phyloP scores from a whole-genome alignment of 2,329 filamentous ascomycete genomes.

The Sporothrix luriei region DNA sequence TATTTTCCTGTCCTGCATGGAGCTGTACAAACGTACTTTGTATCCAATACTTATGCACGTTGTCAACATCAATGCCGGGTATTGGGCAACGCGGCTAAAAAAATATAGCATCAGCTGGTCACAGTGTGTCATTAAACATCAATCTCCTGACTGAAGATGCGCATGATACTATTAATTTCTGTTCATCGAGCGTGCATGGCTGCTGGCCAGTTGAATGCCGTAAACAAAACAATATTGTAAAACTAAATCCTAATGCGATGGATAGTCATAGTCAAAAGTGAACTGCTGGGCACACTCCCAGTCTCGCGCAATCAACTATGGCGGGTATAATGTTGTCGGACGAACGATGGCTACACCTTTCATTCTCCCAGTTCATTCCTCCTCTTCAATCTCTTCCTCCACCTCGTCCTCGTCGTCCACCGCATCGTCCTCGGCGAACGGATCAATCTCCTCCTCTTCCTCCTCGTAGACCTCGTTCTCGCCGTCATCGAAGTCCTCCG shows the following conservation, averaged over 20 bases:
- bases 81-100: neutral
- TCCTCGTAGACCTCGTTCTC: conserved; percentile 33
- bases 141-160: neutral
- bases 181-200: no score
- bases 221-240: neutral
- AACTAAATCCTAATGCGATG: no score
- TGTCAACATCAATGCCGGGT: conserved; percentile 3
- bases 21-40: no score
- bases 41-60: conserved; percentile 18
- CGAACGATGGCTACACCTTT: neutral
- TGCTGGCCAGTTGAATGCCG: neutral
- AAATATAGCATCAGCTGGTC: no score
- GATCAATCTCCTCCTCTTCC: conserved; percentile 34
- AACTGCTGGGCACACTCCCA: neutral
- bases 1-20: neutral
- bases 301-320: neutral
- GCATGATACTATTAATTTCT: no score
- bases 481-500: conserved; percentile 28
- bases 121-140: neutral
- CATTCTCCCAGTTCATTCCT: conserved; percentile 4
- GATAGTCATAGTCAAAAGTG: no score
- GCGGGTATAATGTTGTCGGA: neutral
- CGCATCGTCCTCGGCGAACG: conserved; percentile 32
- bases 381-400: conserved; percentile 26
- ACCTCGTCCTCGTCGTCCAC: conserved; percentile 30